phyloP scores from a whole-genome alignment of 2,329 filamentous ascomycete species.

The Ceratocystis destructans region DNA sequence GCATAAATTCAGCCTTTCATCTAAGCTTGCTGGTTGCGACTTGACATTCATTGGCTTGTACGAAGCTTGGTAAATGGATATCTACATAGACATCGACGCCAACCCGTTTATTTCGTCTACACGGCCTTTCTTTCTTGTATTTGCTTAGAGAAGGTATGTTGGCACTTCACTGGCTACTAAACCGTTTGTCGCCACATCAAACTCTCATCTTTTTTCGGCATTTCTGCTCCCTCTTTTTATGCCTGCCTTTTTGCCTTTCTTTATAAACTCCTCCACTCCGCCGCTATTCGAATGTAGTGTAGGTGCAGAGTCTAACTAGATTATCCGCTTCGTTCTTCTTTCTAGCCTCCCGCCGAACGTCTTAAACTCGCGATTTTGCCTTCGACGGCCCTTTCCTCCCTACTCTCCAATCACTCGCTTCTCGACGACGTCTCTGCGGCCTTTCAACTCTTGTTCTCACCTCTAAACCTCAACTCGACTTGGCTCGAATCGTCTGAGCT shows the following conservation, averaged over 20 bases:
- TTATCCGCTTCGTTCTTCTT: background rate
- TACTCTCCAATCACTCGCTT: background rate
- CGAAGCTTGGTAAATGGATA: background rate
- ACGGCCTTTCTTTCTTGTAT: background rate
- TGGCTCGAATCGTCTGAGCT: background rate
- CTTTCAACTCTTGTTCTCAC: background rate
- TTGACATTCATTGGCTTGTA: conserved; percentile 4
- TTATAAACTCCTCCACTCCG: background rate
- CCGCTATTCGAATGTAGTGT: background rate
- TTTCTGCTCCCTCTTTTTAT: background rate
- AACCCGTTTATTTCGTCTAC: background rate
- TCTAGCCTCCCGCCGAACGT: background rate
- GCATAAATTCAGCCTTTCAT: background rate
- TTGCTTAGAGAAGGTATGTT: background rate
- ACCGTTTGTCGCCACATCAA: background rate
- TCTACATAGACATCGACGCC: background rate
- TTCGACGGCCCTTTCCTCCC: background rate
- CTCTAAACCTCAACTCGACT: background rate
- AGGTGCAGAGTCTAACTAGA: background rate
- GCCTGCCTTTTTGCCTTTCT: background rate
- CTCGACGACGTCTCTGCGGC: background rate
- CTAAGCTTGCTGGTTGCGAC: background rate
- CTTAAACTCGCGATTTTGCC: background rate
- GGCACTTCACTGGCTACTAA: background rate
- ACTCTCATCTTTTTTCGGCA: background rate